Evolutionary conservation across 768 basidiomycete species (phyloP), one percentile per base, ranked within the genome.

Genomic region (Trametes cinnabarina): DNA sequence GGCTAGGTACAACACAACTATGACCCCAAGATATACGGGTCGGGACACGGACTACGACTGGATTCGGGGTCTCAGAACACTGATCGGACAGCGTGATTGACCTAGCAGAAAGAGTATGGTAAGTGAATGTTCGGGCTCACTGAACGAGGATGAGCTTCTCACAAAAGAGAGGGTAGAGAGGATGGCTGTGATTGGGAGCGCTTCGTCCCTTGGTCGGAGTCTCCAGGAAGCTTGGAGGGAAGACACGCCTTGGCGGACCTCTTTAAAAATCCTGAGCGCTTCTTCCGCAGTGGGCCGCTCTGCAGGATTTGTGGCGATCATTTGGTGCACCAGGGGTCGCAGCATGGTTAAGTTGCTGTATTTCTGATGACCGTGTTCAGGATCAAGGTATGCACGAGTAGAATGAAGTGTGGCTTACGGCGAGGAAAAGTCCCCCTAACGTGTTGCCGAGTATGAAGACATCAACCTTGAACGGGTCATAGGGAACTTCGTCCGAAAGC

Each of bases 391-490:
- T 8, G 35, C 10, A 26, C 4, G 15, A 3, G n/a, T 3, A 15
- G 9, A 3, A 32, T 32, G 30, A 6, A 32, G 2, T 32, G 30
- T 32, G 22, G 23, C n/a, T n/a, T 46, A 68, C 63, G 1, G 50
- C 47, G 22, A 23, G 25, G n/a, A 66, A 47, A 17, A 49, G 39
- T 20, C 47, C 34, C 4, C 51, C 14, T n/a, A 63, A 40, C 5
- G 64, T 7, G 42, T 68, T 63, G 15, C 67, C 67, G 19, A 65
- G 42, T 23, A 64, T 51, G 47, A 58, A 66, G 4, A 68, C 57
- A 43, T 70, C 68, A 1, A 65, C 40, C 39, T 55, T 57, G 47
- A 67, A 68, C 0, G 69, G 65, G 41, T 68, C 66, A 46, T 69
- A 67, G 7, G 61, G 63, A 0, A 48, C 48, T 2, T n/a, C 30